A percentile compares a stretch with the other conserved stretches of the same genome.
phyloP scores from a whole-genome alignment of 108 stramenopile species.

The Conticribra guillardii region DNA sequence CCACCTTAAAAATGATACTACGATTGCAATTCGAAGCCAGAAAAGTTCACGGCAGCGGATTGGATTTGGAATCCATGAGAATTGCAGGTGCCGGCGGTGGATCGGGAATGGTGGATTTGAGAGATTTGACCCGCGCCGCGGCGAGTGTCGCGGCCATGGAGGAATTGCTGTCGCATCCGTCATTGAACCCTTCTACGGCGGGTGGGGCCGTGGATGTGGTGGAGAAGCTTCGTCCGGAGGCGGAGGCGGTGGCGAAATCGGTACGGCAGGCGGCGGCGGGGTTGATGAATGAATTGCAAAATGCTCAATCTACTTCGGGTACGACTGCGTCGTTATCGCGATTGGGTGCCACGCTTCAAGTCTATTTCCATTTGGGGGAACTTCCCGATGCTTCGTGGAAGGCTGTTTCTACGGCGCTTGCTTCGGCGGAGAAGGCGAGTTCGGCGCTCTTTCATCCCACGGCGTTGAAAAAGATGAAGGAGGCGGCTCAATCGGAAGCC shows the following conservation, averaged over 20 bases:
- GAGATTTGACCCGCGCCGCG: conserved; percentile 85
- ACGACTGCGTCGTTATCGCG: conserved; percentile 44
- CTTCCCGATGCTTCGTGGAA: conserved; percentile 81
- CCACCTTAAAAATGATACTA: conserved; percentile 83
- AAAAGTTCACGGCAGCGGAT: conserved; percentile 61
- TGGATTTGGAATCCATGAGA: conserved; percentile 57
- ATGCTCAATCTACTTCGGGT: conserved; percentile 34
- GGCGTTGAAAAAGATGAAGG: conserved; percentile 42
- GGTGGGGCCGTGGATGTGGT: conserved; percentile 60
- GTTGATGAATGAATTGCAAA: conserved; percentile 62
- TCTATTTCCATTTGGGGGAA: conserved; percentile 85
- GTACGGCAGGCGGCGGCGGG: conserved; percentile 69
- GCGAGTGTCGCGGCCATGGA: conserved; percentile 81
- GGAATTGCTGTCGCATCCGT: conserved; percentile 65
- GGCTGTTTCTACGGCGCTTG: conserved; percentile 65
- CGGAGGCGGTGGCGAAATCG: conserved; percentile 30
- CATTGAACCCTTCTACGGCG: conserved; percentile 29
- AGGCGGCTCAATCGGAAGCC: conserved; percentile 42
- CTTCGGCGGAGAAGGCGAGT: conserved; percentile 55
- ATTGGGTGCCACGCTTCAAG: conserved; percentile 83
- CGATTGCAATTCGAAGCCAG: conserved; percentile 76
- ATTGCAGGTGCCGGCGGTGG: not conserved
- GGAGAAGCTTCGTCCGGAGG: conserved; percentile 49
- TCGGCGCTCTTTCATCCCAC: conserved; percentile 43
- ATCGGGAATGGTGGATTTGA: conserved; percentile 49